phyloP scores from a whole-genome alignment of 495 filamentous ascomycete species.

The Lasiosphaeria hispida region DNA sequence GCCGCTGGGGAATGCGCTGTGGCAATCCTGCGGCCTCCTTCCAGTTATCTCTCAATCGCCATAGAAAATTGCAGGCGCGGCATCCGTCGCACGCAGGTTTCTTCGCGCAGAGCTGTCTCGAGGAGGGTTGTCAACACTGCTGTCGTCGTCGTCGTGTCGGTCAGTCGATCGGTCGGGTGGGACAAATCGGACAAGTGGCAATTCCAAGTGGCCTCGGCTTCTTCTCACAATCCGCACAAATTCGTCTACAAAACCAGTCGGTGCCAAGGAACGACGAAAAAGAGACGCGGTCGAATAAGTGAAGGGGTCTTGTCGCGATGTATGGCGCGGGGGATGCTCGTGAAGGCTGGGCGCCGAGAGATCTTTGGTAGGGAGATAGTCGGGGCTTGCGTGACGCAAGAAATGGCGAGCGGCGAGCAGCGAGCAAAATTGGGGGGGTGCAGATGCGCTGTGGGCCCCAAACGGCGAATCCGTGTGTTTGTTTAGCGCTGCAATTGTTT shows the following conservation, averaged over 20 bases:
- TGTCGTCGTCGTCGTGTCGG: too few relatives aligned
- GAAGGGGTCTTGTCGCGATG: slow-evolving; percentile 20
- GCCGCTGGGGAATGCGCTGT: slow-evolving; percentile 15
- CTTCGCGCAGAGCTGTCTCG: too few relatives aligned
- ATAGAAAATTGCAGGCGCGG: slow-evolving; percentile 26
- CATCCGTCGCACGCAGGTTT: slow-evolving; percentile 3
- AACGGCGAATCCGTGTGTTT: background rate
- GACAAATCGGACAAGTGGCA: too few relatives aligned
- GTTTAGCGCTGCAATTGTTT: slow-evolving; percentile 6
- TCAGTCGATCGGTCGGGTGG: too few relatives aligned
- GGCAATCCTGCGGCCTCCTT: slow-evolving; percentile 30
- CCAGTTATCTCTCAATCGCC: slow-evolving; percentile 32
- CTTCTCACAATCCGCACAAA: too few relatives aligned
- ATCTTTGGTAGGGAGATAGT: slow-evolving; percentile 19
- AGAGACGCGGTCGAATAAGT: slow-evolving; percentile 7
- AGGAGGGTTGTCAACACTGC: too few relatives aligned
- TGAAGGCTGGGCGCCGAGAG: slow-evolving; percentile 38
- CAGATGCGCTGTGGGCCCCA: slow-evolving; percentile 4
- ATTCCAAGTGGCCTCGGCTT: too few relatives aligned
- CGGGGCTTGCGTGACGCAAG: slow-evolving; percentile 14
- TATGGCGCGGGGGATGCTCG: slow-evolving; percentile 29
- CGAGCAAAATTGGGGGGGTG: background rate
- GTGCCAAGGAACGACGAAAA: too few relatives aligned
- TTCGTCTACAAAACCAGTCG: too few relatives aligned
- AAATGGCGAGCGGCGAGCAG: slow-evolving; percentile 2